Conservation (phyloP, 345 rosid genomes). For the Adansonia digitata region DNA sequence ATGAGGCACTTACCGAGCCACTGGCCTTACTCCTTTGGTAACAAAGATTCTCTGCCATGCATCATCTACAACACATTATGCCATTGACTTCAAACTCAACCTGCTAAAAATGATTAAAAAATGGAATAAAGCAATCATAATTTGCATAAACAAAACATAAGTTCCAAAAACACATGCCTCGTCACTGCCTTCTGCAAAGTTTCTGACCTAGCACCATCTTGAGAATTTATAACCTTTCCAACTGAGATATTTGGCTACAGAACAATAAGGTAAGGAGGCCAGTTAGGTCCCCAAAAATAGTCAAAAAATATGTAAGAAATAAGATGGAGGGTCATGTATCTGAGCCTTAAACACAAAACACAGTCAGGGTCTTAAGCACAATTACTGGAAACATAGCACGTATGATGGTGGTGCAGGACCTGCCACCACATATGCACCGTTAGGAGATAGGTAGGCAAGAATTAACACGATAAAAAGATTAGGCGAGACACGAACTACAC, state of each 20-base stretch:
- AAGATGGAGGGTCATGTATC: conserved; percentile 17
- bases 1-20: conserved; percentile 21
- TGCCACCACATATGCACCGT: conserved; percentile 69
- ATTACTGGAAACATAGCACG: conserved; percentile 45
- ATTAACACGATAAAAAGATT: conserved; percentile 3
- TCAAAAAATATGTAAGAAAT: not conserved
- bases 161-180: conserved; percentile 57
- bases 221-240: conserved; percentile 37
- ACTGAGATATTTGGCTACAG: conserved; percentile 35
- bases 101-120: conserved; percentile 30
- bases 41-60: not conserved
- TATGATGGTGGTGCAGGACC: conserved; percentile 56
- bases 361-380: conserved; percentile 42
- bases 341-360: conserved; percentile 30
- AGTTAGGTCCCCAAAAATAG: conserved; percentile 17
- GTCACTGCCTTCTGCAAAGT: conserved; percentile 52
- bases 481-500: not conserved
- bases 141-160: conserved; percentile 20
- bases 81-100: conserved; percentile 32
- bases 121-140: conserved; percentile 34
- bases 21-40: not conserved
- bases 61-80: conserved; percentile 14
- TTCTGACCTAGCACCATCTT: conserved; percentile 69
- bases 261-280: conserved; percentile 12
- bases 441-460: conserved; percentile 24